These are phyloP conservation scores for Aspergillus hiratsukae DNA, from an alignment of 2,329 filamentous ascomycete species.

Conservation along the genomic window DNA sequence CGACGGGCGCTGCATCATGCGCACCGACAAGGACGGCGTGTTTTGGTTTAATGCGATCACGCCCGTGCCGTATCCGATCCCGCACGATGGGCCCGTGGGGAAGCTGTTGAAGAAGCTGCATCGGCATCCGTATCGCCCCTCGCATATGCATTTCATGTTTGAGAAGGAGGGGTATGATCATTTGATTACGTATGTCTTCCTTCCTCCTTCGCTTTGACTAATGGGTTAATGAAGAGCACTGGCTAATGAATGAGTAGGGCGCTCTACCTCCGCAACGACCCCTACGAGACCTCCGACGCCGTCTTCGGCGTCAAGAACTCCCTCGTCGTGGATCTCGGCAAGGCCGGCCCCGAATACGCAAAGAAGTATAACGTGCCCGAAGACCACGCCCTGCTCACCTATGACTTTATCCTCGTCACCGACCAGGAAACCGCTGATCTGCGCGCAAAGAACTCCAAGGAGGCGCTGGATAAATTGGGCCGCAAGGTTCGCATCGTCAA, in stretches of 20 bases:
- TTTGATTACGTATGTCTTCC: slow-evolving; percentile 67
- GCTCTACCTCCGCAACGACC: slow-evolving; percentile 71
- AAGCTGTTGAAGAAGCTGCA: slow-evolving; percentile 60
- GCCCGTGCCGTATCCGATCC: slow-evolving; percentile 81
- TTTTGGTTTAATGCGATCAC: slow-evolving; percentile 86
- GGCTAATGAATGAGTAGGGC: slow-evolving; percentile 48
- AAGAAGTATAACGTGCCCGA: slow-evolving; percentile 60
- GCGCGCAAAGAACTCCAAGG: slow-evolving; percentile 61
- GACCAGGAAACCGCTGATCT: slow-evolving; percentile 64
- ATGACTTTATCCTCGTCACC: slow-evolving; percentile 74
- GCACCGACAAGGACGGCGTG: slow-evolving; percentile 63
- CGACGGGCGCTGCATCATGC: slow-evolving; percentile 68
- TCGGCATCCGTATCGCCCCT: slow-evolving; percentile 73
- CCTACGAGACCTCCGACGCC: slow-evolving; percentile 77
- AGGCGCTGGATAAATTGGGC: slow-evolving; percentile 64
- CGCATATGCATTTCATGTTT: slow-evolving; percentile 88
- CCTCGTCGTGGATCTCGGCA: slow-evolving; percentile 62
- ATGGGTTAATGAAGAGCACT: too few species aligned
- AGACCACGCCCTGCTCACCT: slow-evolving; percentile 59
- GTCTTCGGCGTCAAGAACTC: slow-evolving; percentile 85
- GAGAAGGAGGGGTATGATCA: slow-evolving; percentile 73
- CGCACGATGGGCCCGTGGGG: slow-evolving; percentile 78
- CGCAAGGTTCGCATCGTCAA: slow-evolving; percentile 68
- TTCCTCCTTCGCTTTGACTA: background rate
- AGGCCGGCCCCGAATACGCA: slow-evolving; percentile 51